Conservation (phyloP, 2,329 filamentous ascomycete genomes). For the Immersiporthe knoxdaviesiana region DNA sequence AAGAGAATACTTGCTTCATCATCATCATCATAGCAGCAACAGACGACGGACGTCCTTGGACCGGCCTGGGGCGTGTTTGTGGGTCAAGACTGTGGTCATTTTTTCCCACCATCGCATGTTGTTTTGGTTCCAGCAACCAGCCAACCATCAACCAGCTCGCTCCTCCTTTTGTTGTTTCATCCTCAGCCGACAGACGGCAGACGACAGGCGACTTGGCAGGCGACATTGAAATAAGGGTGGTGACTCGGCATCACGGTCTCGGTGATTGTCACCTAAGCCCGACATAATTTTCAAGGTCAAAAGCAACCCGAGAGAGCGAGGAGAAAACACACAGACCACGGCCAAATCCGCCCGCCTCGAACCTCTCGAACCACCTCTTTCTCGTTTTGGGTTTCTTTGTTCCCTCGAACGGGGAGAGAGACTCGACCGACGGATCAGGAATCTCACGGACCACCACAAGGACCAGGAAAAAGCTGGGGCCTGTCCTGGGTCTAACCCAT, state of each 20-base stretch:
- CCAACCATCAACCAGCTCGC: not conserved
- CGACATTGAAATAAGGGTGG: not conserved
- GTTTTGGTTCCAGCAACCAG: not conserved
- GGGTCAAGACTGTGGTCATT: not conserved
- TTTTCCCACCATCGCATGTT: not conserved
- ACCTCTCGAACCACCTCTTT: not conserved
- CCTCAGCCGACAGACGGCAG: not conserved
- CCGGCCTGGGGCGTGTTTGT: not conserved
- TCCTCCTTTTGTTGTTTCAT: no score
- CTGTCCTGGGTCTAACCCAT: constrained; percentile 3
- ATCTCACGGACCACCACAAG: constrained; percentile 4
- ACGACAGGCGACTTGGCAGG: not conserved
- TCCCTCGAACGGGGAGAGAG: not conserved
- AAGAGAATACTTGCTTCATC: not conserved
- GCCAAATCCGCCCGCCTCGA: no score
- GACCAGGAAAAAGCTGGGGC: constrained; percentile 1
- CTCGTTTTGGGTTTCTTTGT: not conserved
- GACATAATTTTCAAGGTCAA: constrained; percentile 2
- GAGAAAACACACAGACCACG: constrained; percentile 9
- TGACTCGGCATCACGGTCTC: not conserved
- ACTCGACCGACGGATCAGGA: constrained; percentile 5
- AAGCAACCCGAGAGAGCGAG: not conserved
- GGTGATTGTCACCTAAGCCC: constrained; percentile 1
- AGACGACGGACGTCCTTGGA: not conserved
- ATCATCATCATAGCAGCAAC: not conserved